phyloP scores from a whole-genome alignment of 257 asterid genomes.

The Osmanthus fragrans region DNA sequence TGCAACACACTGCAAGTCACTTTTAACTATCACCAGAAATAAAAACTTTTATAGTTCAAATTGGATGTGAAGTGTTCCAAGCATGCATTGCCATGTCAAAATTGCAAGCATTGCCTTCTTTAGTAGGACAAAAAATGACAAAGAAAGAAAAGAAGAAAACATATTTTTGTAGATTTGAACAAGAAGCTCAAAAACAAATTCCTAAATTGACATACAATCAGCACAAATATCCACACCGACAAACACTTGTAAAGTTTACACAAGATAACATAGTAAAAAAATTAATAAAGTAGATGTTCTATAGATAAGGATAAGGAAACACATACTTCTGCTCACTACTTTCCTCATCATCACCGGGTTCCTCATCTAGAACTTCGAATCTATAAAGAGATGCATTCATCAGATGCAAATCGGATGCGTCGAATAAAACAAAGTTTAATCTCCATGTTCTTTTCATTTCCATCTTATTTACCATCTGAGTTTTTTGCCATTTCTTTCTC shows the following conservation, averaged over 20 bases:
- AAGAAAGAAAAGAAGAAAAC: background rate
- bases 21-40: constrained; percentile 8
- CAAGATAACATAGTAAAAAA: background rate
- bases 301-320: constrained; percentile 1
- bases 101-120: background rate
- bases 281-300: background rate
- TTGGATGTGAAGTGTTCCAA: background rate
- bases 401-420: constrained; percentile 5
- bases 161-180: background rate
- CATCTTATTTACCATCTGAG: constrained; percentile 4
- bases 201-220: background rate
- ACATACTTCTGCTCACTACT: constrained; percentile 80
- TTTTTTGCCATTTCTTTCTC: background rate
- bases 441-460: constrained; percentile 2
- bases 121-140: background rate
- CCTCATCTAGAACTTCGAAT: constrained; percentile 95
- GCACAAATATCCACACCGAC: background rate
- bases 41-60: background rate
- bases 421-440: constrained; percentile 1
- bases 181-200: background rate
- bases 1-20: background rate
- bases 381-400: constrained; percentile 36
- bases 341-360: constrained; percentile 98
- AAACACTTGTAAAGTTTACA: background rate
- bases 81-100: constrained; percentile 11